Base-by-base conservation (phyloP, 495 filamentous ascomycete species). In the Bacidia rubella region DNA sequence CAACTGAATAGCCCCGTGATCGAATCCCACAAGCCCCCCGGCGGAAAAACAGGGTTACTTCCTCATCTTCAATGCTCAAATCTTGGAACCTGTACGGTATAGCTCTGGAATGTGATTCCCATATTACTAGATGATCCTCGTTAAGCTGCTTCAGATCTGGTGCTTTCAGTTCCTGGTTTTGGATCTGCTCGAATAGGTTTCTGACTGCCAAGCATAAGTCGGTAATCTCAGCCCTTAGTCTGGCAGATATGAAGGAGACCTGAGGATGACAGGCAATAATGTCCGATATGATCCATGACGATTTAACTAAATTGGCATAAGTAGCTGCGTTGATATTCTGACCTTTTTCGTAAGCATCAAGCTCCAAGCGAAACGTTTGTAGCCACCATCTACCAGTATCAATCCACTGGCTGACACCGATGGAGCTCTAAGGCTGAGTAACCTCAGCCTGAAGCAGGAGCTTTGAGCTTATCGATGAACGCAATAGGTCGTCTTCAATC, bases 351-450 rank as follows among this genome's bases (percentile, higher is more conserved):
- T 7, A 5, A 4, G 41, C 25, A 5, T 11, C 32, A n/a, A 62
- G 38, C 0, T 51, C 41, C 44, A 61, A 53, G 32, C 64, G 57
- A 0, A 58, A 49, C 56, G 60, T 29, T n/a, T 64, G 44, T 2
- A 66, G 39, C 64, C 60, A 66, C 64, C 64, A 66, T 23, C 54
- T 58, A 0, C 64, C 64, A n/a, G 64, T 54, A 11, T 61, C 50
- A 15, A 64, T 64, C 64, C 64, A 66, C 44, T 64, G 62, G 5
- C 56, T 57, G n/a, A 64, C 50, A 0, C 64, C 64, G 32, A 66
- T 64, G 15, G 62, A 53, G 23, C 52, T 53, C 64, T 64, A 66
- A n/a, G 44, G 50, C 17, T 62, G 61, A 3, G 29, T 10, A 3
- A 51, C 46, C 49, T 61, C 59, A 17, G 59, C 61, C 10, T 58